Evolutionary conservation across 2,329 filamentous ascomycete genomes (phyloP).

Genomic region (Cercospora citrullina): DNA sequence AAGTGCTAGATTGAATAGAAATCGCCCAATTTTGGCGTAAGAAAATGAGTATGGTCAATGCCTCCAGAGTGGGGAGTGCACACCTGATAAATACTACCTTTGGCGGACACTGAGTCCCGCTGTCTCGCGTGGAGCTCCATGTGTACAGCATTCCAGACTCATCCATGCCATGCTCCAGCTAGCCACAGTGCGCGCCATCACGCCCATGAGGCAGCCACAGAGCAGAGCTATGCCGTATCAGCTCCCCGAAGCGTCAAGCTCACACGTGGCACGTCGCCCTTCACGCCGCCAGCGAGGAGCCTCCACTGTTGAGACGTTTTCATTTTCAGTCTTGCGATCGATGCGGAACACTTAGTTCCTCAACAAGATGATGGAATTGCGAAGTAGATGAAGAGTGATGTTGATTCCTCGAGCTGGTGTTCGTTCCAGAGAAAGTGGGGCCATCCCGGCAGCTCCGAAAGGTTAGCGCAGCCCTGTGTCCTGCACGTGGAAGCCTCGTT

Average conservation of each 20-base stretch:
- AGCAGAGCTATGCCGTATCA: not conserved
- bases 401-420: not conserved
- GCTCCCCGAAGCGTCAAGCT: not conserved
- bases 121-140: not conserved
- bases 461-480: not conserved
- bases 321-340: not conserved
- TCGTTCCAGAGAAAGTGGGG: not conserved
- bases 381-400: not conserved
- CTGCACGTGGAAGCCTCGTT: not conserved
- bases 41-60: not conserved
- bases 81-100: constrained; percentile 1
- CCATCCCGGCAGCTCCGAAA: not conserved
- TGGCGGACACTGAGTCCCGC: not conserved
- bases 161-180: not conserved
- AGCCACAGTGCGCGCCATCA: constrained; percentile 8
- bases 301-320: not conserved
- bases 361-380: not conserved
- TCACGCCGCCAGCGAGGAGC: not conserved
- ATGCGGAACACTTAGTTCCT: not conserved
- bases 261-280: not conserved
- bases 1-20: not conserved
- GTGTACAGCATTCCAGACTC: constrained; percentile 1
- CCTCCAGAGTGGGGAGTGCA: not conserved
- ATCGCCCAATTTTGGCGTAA: not conserved
- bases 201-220: constrained; percentile 10